Evolutionary conservation across 2,329 filamentous ascomycete genomes (phyloP).

Genomic region (Alternaria consortialis): DNA sequence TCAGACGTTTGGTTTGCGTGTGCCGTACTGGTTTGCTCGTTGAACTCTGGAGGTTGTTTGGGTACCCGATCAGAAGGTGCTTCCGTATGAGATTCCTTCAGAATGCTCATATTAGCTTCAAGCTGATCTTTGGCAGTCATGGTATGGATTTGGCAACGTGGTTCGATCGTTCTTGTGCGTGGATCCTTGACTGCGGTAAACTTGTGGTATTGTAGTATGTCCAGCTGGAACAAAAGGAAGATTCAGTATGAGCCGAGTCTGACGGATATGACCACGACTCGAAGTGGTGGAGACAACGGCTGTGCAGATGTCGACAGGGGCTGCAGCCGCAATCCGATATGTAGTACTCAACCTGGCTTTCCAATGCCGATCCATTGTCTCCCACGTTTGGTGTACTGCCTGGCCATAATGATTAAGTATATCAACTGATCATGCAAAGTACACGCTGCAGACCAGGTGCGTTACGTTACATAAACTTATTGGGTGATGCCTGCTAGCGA

Average conservation of each 20-base stretch:
- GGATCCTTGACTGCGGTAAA: background rate
- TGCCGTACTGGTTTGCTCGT: conserved; percentile 29
- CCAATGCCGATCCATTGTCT: background rate
- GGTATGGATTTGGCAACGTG: background rate
- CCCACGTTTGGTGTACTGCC: background rate
- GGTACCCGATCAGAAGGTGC: background rate
- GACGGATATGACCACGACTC: background rate
- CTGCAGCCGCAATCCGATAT: background rate
- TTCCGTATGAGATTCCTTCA: background rate
- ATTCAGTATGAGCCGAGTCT: background rate
- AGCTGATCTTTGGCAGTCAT: background rate
- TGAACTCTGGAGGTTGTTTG: conserved; percentile 18
- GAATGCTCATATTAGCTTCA: background rate
- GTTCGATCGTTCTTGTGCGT: background rate
- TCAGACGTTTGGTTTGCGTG: background rate
- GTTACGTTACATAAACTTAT: background rate
- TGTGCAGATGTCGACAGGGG: background rate
- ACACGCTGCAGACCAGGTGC: background rate
- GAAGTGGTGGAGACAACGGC: background rate
- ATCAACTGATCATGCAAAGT: background rate
- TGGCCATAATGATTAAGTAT: too few species aligned
- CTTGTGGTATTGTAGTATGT: background rate
- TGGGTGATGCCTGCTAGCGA: background rate
- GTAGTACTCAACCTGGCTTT: background rate
- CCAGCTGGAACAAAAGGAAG: background rate